Base-by-base conservation (phyloP, 495 filamentous ascomycete genomes). In the Halenospora varia region DNA sequence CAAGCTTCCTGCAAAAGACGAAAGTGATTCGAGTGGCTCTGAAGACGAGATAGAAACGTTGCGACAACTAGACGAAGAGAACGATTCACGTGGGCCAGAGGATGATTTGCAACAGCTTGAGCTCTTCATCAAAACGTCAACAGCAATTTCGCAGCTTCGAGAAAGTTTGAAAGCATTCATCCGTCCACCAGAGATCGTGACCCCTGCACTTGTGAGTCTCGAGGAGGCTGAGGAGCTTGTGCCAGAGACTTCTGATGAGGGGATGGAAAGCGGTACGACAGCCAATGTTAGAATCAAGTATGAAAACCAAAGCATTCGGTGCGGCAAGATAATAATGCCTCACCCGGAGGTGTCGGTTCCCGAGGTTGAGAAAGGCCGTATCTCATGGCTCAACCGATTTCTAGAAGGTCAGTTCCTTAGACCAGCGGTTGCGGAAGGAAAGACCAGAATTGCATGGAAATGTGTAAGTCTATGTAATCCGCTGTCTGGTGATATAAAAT, bases 41-140 rank as follows among this genome's bases (percentile, higher is more conserved):
- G 59, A 57, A 0, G 54, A 53, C 13, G 59, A 41, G 15, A 20
- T 54, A 13, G 54, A 62, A 35, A 41, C 48, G 45, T 13, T 53
- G 13, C 17, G 42, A 10, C 50, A 53, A 13, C 35, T 57, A 0
- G 60, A 62, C n/a, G n/a, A n/a, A n/a, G n/a, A n/a, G n/a, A n/a
- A n/a, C n/a, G n/a, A n/a, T n/a, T n/a, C n/a, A n/a, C n/a, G n/a
- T n/a, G n/a, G n/a, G n/a, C n/a, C n/a, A n/a, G n/a, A n/a, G n/a
- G 54, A 62, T 46, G 35, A 53, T 51, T 13, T 53, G 13, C 17
- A 49, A 10, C 50, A 53, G 18, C 35, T 57, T 1, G 60, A 62
- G 45, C 15, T 20, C 6, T 62, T 62, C 45, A 62, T 62, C 25
- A 57, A 54, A 35, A 26, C 35, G 18, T 62, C 60, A 4, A 17